Base-by-base conservation (phyloP, 192 early-diverging fungal genomes). In the Dissophora ornata region DNA sequence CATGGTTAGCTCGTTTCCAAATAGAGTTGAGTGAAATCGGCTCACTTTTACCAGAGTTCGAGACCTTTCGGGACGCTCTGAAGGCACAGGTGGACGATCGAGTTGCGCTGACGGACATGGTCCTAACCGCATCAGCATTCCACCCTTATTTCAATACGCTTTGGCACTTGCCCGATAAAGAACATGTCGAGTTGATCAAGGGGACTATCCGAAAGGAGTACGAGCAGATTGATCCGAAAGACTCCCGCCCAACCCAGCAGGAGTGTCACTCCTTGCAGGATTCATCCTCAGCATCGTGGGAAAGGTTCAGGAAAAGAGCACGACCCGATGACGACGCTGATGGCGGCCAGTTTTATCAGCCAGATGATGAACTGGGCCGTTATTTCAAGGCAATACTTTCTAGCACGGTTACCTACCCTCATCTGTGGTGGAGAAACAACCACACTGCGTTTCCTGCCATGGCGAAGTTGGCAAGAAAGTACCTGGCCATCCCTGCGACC, bases 341-440 rank as follows among this genome's bases (percentile, higher is more conserved):
- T 38, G 36, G 13, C 13, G 36, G n/a, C n/a, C n/a, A 38, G 13
- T 38, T 38, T 38, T 9, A 9, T 38, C 36, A 38, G 13, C 7
- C 50, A 28, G 25, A 12, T 5, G 22, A 34, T 54, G 33, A 34
- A 13, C 33, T 57, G 13, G 54, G 24, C 10, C 15, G 33, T 34
- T 57, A 57, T 19, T 22, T 57, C 22, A 10, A 38, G 9, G 10
- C 29, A 6, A 21, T 18, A 4, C 44, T n/a, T 4, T 18, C 4
- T 29, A 11, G 15, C 7, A 41, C 4, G 15, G 10, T 19, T n/a
- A 36, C 41, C 8, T 8, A 42, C 1, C 52, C 59, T 15, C 24
- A 60, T 19, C 30, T 36, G 15, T 57, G 59, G 59, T 71, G 69
- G 69, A 71, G 53, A 42, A 16, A 46, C 1, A 54, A 62, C 53